Evolutionary conservation across 768 basidiomycete genomes (phyloP).

Genomic region (Coprinellus micaceus): DNA sequence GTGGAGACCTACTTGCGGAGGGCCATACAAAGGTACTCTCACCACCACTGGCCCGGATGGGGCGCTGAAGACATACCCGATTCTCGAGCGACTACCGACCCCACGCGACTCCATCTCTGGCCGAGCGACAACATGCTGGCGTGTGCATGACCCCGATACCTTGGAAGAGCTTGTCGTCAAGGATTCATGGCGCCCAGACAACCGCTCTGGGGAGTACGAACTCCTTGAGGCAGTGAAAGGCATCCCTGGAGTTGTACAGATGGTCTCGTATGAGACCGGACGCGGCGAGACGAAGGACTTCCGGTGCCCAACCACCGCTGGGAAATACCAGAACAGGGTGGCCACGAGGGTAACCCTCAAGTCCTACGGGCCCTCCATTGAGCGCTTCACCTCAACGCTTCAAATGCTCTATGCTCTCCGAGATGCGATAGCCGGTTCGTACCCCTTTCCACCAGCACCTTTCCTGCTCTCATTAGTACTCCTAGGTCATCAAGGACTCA

Average conservation of each 20-base stretch:
- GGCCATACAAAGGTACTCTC: background rate
- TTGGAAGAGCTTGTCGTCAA: background rate
- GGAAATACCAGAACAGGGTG: background rate
- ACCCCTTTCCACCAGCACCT: background rate
- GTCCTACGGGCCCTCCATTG: background rate
- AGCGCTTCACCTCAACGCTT: background rate
- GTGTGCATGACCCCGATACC: background rate
- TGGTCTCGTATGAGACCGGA: background rate
- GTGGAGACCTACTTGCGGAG: background rate
- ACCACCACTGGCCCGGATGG: background rate
- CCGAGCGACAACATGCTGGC: background rate
- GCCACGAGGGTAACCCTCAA: background rate
- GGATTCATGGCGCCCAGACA: background rate
- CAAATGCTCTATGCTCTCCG: slow-evolving; percentile 9
- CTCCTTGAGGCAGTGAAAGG: background rate
- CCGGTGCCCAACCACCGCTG: background rate
- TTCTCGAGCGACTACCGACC: background rate
- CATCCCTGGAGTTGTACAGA: background rate
- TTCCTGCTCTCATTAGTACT: too few relatives aligned
- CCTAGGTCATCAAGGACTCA: background rate
- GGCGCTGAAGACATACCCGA: background rate
- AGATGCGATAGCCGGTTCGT: slow-evolving; percentile 13
- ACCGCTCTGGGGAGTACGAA: background rate
- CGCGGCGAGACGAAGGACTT: background rate
- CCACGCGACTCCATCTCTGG: background rate